phyloP scores from a whole-genome alignment of 2,329 filamentous ascomycete genomes.

The Microdochium bolleyi region DNA sequence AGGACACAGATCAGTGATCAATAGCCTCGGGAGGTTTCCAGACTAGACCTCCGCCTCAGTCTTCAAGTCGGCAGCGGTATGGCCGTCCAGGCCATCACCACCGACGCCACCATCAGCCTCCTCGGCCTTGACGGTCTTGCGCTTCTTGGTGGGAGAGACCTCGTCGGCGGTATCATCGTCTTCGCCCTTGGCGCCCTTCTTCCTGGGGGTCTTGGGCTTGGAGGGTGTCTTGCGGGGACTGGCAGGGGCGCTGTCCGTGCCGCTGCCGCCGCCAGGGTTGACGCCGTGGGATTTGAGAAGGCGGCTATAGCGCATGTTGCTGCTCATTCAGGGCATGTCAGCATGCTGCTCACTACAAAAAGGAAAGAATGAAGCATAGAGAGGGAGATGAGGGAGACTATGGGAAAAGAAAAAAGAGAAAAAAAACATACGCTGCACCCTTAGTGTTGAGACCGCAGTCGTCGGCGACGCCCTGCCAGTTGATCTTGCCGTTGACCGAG shows the following conservation, averaged over 20 bases:
- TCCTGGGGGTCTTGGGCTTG: not conserved
- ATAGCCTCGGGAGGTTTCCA: not conserved
- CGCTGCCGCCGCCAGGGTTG: constrained; percentile 1
- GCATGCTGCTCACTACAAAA: not conserved
- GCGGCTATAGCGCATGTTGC: constrained; percentile 61
- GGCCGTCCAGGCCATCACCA: not conserved
- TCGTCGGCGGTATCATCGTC: not conserved
- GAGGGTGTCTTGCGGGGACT: not conserved
- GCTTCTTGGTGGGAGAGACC: not conserved
- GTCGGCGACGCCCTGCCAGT: constrained; percentile 56
- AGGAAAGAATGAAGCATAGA: no score
- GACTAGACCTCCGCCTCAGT: not conserved
- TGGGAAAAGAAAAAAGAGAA: no score
- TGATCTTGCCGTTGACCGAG: constrained; percentile 53
- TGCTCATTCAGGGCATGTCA: constrained; percentile 20
- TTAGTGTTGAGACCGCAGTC: constrained; percentile 57
- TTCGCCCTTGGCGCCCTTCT: not conserved
- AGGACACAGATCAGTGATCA: no score
- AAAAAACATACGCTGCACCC: constrained; percentile 57
- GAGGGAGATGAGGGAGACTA: not conserved
- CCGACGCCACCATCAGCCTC: not conserved
- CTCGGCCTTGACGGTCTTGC: not conserved
- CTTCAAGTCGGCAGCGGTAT: not conserved
- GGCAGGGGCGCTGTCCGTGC: not conserved
- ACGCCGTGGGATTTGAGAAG: constrained; percentile 54